Conservation (phyloP, 495 filamentous ascomycete species). For the Choiromyces venosus region DNA sequence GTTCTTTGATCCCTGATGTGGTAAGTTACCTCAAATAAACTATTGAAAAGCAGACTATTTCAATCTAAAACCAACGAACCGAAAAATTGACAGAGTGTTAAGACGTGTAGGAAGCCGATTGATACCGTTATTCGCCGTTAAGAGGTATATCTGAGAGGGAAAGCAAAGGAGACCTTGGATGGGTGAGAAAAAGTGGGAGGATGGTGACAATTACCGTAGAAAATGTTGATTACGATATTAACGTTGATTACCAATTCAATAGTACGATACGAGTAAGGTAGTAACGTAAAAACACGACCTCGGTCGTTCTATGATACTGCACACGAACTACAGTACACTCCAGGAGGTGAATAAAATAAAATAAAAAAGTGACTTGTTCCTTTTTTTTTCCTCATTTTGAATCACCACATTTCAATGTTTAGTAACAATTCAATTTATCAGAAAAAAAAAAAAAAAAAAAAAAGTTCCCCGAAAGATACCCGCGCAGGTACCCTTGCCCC, state of each 20-base stretch:
- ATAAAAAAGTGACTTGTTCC: not conserved
- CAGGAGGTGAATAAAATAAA: not conserved
- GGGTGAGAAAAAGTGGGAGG: not conserved
- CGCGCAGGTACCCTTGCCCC: not conserved
- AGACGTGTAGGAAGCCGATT: not conserved
- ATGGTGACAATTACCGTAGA: not conserved
- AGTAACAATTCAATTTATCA: not conserved
- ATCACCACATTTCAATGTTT: not conserved
- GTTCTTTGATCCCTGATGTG: not conserved
- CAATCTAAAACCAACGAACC: not conserved
- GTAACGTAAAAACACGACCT: not conserved
- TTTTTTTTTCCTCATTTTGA: not conserved
- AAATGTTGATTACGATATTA: not conserved
- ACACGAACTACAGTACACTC: not conserved
- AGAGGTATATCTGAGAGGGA: not conserved
- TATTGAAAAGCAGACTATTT: not conserved
- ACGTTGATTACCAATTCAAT: not conserved
- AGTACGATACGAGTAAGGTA: not conserved
- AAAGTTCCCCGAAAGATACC: not conserved
- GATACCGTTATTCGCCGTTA: not conserved
- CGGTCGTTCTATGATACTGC: not conserved
- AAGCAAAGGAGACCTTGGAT: not conserved
- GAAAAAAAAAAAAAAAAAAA: too few species aligned
- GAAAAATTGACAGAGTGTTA: not conserved
- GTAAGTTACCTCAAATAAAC: not conserved